Percentiles rank a stretch among this genome's conserved stretches.
These are phyloP conservation scores for Trametes pubescens DNA, from an alignment of 1,284 basidiomycete species.

Conservation along the genomic window DNA sequence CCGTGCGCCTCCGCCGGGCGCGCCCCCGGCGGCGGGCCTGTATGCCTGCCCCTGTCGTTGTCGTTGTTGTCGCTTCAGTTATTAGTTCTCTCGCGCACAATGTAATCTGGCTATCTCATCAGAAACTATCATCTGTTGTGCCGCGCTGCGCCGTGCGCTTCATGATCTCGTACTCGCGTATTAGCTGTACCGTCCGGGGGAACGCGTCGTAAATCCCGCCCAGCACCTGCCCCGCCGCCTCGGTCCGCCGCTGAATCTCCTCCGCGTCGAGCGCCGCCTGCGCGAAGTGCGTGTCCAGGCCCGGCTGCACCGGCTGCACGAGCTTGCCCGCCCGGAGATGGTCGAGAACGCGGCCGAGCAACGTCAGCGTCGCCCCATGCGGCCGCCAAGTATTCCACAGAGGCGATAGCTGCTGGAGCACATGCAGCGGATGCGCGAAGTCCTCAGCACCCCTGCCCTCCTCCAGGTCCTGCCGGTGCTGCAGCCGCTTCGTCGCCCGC, in stretches of 20 bases:
- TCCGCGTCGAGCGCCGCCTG: constrained; percentile 35
- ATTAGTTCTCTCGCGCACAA: constrained; percentile 25
- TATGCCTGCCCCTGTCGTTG: constrained; percentile 13
- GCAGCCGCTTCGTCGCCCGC: constrained; percentile 32
- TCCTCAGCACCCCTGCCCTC: constrained; percentile 41
- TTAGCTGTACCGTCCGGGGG: constrained; percentile 55
- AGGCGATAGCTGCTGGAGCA: constrained; percentile 69
- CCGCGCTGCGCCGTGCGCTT: constrained; percentile 22
- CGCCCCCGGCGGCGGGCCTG: constrained; percentile 11
- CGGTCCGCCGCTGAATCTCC: constrained; percentile 40
- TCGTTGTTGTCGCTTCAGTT: constrained; percentile 27
- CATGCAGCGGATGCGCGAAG: constrained; percentile 63
- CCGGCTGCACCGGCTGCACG: constrained; percentile 51
- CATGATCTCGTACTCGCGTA: constrained; percentile 47
- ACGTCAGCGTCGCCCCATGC: constrained; percentile 57
- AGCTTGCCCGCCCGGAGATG: constrained; percentile 60
- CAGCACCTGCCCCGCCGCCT: constrained; percentile 50
- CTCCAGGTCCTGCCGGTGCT: constrained; percentile 22
- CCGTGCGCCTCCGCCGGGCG: constrained; percentile 15
- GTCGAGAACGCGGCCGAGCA: constrained; percentile 54
- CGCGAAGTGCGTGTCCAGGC: constrained; percentile 26
- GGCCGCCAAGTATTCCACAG: constrained; percentile 72
- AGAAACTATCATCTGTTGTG: constrained; percentile 22
- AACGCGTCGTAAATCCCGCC: constrained; percentile 54
- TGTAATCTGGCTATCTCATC: constrained; percentile 28